Evolutionary conservation across 192 early-diverging fungal species (phyloP), one percentile per base, ranked within the genome.

Genomic region (Backusella sp.): DNA sequence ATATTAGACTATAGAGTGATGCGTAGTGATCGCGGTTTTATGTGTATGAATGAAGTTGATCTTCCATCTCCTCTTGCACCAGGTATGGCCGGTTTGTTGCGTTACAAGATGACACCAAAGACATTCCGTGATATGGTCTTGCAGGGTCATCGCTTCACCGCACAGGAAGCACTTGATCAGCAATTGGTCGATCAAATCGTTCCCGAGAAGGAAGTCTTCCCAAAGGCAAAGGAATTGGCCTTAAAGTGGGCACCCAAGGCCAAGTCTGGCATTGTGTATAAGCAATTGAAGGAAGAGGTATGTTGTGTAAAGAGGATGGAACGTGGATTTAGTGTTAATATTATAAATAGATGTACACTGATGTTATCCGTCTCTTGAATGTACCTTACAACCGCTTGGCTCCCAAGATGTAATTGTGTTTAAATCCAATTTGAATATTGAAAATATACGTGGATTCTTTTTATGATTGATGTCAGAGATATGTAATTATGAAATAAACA

Each of bases 1-100:
- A 26, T 12, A 66, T 36, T 77, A 84, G 93, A 94, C 73, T 91
- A 91, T 78, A 88, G 93, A 23, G 88, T 93, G 4, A 93, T 94
- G 93, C 83, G 92, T 0, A 83, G 85, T 26, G 92, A 94, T 76
- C 86, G 89, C 44, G 93, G 93, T 6, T 94, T 84, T 76, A 86
- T 94, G 37, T 92, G 89, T 34, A 93, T 93, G 92, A 93, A 93
- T 78, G 92, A 93, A 82, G 87, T 94, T 7, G 92, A 94, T 73
- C 81, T 94, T 35, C 88, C 89, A 52, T 82, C 90, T 21, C 88
- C 91, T 42, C 77, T 93, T 8, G 84, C 85, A 37, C 84, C 91
- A 4, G 92, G 91, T 3, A 93, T 94, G 92, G 88, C 88, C 0
- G 89, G 88, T 0, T 78, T 94, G 15, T 77, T 94, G 39, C 88